phyloP scores from a whole-genome alignment of 1,284 basidiomycete species.

The Fomitopsis betulina region DNA sequence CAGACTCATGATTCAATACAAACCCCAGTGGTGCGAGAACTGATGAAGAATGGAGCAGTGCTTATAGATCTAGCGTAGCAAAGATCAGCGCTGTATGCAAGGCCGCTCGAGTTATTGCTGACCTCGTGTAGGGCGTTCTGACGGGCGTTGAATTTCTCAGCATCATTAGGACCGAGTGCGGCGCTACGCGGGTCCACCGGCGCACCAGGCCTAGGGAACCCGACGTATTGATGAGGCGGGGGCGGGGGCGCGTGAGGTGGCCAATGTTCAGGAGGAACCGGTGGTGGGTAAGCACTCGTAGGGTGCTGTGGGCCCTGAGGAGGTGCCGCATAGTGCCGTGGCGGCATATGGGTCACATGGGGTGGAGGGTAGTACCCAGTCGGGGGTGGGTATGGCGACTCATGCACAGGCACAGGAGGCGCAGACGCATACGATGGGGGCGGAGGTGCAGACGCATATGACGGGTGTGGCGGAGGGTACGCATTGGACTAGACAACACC shows the following conservation, averaged over 20 bases:
- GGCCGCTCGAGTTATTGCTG: slow-evolving; percentile 3
- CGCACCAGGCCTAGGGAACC: slow-evolving; percentile 26
- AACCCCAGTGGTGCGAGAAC: slow-evolving; percentile 66
- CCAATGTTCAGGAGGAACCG: slow-evolving; percentile 31
- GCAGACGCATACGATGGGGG: slow-evolving; percentile 21
- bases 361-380: slow-evolving; percentile 22
- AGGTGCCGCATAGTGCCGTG: slow-evolving; percentile 18
- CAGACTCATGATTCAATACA: background rate
- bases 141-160: slow-evolving; percentile 16
- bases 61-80: slow-evolving; percentile 45
- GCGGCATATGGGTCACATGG: slow-evolving; percentile 16
- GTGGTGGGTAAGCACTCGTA: slow-evolving; percentile 26
- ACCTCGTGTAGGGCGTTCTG: slow-evolving; percentile 22
- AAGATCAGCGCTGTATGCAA: background rate
- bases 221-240: slow-evolving; percentile 19
- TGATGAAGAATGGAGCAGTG: slow-evolving; percentile 55
- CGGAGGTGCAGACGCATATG: slow-evolving; percentile 25
- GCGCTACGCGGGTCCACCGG: slow-evolving; percentile 28
- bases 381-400: slow-evolving; percentile 17
- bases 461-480: slow-evolving; percentile 23
- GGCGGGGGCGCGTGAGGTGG: slow-evolving; percentile 24
- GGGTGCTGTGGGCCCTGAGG: slow-evolving; percentile 27
- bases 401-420: slow-evolving; percentile 16
- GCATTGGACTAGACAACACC: slow-evolving; percentile 12
- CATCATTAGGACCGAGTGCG: slow-evolving; percentile 12